Conservation (phyloP, 1,139 yeast species). For the Zygoascus hellenicus region DNA sequence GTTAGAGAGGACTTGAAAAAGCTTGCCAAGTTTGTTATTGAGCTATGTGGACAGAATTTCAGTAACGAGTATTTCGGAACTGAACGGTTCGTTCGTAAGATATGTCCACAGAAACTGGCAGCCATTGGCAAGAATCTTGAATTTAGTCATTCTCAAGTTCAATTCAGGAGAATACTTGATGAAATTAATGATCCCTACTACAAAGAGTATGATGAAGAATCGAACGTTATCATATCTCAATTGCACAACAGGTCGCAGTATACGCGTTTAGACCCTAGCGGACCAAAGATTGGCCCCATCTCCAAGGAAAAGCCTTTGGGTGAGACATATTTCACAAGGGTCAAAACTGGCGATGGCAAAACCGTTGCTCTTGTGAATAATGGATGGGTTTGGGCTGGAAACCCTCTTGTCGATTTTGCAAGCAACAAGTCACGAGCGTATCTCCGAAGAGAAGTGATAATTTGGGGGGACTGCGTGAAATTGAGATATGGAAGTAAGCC, state of each 20-base stretch:
- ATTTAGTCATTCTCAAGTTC: conserved; percentile 34
- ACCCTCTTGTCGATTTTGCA: conserved; percentile 91
- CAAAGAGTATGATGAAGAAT: conserved; percentile 69
- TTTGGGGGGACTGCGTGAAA: conserved; percentile 97
- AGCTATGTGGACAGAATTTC: conserved; percentile 36
- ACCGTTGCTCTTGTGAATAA: conserved; percentile 72
- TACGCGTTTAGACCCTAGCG: conserved; percentile 68
- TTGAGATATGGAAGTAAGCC: conserved; percentile 74
- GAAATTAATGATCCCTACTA: conserved; percentile 73
- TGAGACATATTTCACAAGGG: conserved; percentile 83
- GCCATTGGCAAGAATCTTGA: conserved; percentile 39
- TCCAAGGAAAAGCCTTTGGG: conserved; percentile 56
- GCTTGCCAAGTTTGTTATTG: conserved; percentile 49
- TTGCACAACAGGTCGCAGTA: conserved; percentile 69
- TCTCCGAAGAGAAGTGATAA: conserved; percentile 84
- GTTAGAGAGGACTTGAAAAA: conserved; percentile 35
- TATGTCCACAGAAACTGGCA: conserved; percentile 49
- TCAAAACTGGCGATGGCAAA: conserved; percentile 41
- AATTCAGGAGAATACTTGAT: conserved; percentile 56
- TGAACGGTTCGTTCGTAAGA: conserved; percentile 47
- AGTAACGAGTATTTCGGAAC: conserved; percentile 38
- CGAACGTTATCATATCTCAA: conserved; percentile 57
- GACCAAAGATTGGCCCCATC: conserved; percentile 69
- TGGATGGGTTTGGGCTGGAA: conserved; percentile 99
- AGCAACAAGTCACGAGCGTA: conserved; percentile 73